A percentile compares a stretch with the other conserved stretches of the same genome.
Evolutionary conservation across 306 rosid genomes (phyloP).

Genomic region (Heteromeles arbutifolia): DNA sequence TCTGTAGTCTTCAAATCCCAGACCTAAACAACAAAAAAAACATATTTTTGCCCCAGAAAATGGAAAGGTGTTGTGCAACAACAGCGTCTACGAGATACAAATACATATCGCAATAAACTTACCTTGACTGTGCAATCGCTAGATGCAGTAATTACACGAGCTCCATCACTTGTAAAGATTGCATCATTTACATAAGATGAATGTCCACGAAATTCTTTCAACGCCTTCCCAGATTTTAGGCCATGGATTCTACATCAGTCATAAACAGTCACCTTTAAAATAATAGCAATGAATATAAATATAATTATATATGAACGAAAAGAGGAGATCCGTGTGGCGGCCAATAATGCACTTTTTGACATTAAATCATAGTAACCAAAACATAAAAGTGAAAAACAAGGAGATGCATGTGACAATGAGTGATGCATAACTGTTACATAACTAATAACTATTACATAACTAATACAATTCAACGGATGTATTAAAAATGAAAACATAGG

Average conservation of each 20-base stretch:
- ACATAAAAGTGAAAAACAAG: not conserved
- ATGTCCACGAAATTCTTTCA: conserved; percentile 98
- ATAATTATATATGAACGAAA: not conserved
- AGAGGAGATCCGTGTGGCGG: not conserved
- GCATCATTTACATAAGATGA: conserved; percentile 91
- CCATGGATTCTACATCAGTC: conserved; percentile 71
- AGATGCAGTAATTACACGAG: conserved; percentile 86
- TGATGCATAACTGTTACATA: not conserved
- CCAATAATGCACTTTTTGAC: not conserved
- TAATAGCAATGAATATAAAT: not conserved
- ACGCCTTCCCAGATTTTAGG: conserved; percentile 84
- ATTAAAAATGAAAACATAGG: not conserved
- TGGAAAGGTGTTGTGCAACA: not conserved
- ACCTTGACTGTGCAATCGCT: conserved; percentile 99
- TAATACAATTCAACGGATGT: not conserved
- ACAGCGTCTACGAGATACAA: not conserved
- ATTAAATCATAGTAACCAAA: not conserved
- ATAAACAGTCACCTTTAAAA: not conserved
- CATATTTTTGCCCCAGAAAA: not conserved
- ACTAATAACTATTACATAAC: conserved; percentile 5
- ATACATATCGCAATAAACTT: conserved; percentile 13
- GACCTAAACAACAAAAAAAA: conserved; percentile 50
- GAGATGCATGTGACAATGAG: not conserved
- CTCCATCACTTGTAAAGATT: conserved; percentile 77
- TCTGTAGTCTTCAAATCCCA: conserved; percentile 92